phyloP scores from a whole-genome alignment of 345 rosid species.

The Alliaria petiolata region DNA sequence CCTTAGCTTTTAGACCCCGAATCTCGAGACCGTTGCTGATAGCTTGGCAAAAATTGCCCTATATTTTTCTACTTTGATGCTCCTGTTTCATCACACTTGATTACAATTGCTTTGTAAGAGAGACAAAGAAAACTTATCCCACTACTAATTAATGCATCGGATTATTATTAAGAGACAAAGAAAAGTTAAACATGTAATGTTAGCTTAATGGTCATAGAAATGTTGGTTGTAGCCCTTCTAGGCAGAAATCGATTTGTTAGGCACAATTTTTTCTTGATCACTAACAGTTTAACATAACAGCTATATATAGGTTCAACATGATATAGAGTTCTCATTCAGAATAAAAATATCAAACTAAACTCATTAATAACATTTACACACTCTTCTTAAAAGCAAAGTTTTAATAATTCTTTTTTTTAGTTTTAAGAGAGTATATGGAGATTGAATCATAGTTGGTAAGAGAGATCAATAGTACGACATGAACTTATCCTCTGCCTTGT shows the following conservation, averaged over 20 bases:
- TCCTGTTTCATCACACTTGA: too few species aligned
- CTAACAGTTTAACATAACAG: not conserved
- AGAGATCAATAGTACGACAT: constrained; percentile 53
- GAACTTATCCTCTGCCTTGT: constrained; percentile 47
- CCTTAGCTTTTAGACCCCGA: too few species aligned
- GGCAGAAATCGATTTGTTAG: not conserved
- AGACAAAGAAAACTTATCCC: too few species aligned
- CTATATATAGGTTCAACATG: not conserved
- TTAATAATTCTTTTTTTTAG: not conserved
- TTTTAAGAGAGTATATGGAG: not conserved
- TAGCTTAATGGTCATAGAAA: not conserved
- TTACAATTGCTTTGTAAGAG: too few species aligned
- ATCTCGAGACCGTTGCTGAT: too few species aligned
- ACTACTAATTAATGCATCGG: too few species aligned
- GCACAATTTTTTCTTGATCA: not conserved
- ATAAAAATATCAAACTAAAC: not conserved
- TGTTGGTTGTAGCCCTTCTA: not conserved
- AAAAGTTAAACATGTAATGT: too few species aligned
- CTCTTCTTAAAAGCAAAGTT: not conserved
- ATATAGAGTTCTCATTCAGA: not conserved
- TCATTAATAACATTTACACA: not conserved
- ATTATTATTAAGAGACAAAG: too few species aligned
- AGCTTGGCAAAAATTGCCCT: too few species aligned
- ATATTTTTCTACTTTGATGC: too few species aligned
- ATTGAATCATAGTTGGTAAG: not conserved